Percentiles rank a stretch among this genome's conserved stretches.
Conservation (phyloP, 768 basidiomycete genomes). For the Myochromella boudieri region DNA sequence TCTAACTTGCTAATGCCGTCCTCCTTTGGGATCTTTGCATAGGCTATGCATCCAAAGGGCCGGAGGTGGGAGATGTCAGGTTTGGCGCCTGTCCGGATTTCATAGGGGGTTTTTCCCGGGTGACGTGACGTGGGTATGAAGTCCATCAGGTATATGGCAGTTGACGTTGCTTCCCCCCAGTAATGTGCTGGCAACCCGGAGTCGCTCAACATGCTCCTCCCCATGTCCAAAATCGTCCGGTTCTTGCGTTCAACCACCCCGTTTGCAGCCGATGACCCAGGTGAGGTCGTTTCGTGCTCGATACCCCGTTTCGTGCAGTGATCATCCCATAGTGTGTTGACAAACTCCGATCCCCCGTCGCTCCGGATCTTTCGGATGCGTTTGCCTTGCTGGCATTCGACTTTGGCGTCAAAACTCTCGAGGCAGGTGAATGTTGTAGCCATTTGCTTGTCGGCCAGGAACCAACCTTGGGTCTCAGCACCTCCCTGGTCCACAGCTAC, state of each 20-base stretch:
- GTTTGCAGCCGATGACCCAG: background rate
- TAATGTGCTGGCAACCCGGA: background rate
- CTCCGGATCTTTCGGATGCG: no score
- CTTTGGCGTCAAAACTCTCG: background rate
- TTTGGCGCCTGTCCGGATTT: background rate
- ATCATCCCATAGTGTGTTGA: background rate
- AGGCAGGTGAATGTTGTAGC: background rate
- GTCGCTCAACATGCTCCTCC: background rate
- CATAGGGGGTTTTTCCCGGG: background rate
- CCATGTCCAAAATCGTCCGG: background rate
- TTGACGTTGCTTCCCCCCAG: background rate
- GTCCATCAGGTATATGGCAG: background rate
- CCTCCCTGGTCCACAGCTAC: background rate
- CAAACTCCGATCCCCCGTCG: background rate
- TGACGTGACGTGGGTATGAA: background rate
- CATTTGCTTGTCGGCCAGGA: conserved; percentile 1
- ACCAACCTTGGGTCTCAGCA: background rate
- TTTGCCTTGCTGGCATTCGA: background rate
- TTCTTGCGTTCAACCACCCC: background rate
- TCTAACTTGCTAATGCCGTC: background rate
- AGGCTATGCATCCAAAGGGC: conserved; percentile 1
- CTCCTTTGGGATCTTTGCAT: conserved; percentile 1
- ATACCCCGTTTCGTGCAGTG: background rate
- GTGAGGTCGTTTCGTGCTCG: background rate
- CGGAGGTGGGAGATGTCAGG: background rate